Base-by-base conservation (phyloP, 495 filamentous ascomycete genomes). In the Lasiosphaeria ovina region DNA sequence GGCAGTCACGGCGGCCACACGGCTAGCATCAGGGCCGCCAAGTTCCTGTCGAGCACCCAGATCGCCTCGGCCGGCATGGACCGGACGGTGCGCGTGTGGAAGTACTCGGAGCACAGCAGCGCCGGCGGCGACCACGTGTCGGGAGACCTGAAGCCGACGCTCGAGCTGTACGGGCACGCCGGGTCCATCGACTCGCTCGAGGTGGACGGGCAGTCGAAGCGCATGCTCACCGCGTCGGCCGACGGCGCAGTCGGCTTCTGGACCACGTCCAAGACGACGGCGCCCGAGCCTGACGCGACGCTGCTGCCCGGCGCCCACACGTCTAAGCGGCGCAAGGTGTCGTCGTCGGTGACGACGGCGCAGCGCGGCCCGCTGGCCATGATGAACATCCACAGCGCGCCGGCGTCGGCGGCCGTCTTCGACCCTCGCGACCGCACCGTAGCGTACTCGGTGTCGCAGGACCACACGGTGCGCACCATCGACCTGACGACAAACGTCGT, bases 131-230 rank as follows among this genome's bases (percentile, higher is more conserved):
- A 83, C 36, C 85, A 85, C 66, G 77, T 76, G 6, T 80, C 84
- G 6, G 87, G 82, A 61, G 81, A 84, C 3, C 77, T 97, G 52
- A 85, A 85, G 45, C 90, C 92, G 1, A 80, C 86, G 17, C 77
- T 97, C 40, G 92, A 96, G 67, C 81, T 97, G 33, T 92, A 94
- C 74, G 92, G 91, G 34, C 94, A 98, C 78, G 89, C 81, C 52
- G 79, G 78, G 11, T 81, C 79, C 34, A 79, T 98, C 65, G 87
- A 96, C 62, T 83, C 85, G 33, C 69, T 98, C 51, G 87, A 88
- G 36, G 88, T 93, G 36, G 87, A 97, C 74, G 82, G 83, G 4
- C 77, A 85, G 1, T 86, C 90, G 32, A 86, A 85, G 54, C 86
- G 88, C 58, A 82, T 98, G 57, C 82, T 98, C 42, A 90, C 93